A percentile compares a stretch with the other conserved stretches of the same genome.
Evolutionary conservation across 805 yeast species (phyloP).

Genomic region (Schwanniomyces occidentalis): DNA sequence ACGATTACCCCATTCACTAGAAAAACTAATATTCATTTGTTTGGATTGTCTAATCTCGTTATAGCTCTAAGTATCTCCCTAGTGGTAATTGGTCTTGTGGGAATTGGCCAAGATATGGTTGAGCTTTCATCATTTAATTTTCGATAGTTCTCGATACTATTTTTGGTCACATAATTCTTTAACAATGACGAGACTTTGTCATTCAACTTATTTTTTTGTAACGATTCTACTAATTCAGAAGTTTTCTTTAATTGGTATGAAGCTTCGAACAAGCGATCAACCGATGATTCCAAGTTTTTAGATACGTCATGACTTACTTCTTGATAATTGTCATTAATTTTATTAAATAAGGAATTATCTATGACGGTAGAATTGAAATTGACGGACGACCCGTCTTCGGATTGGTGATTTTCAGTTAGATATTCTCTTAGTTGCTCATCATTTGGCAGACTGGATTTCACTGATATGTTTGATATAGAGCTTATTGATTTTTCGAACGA

Average conservation of each 20-base stretch:
- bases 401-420: conserved; percentile 7
- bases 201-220: conserved; percentile 17
- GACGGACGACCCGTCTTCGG: conserved; percentile 6
- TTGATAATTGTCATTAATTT: conserved; percentile 11
- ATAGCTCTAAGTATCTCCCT: conserved; percentile 23
- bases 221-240: conserved; percentile 19
- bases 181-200: conserved; percentile 20
- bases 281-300: conserved; percentile 21
- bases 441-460: conserved; percentile 10
- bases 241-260: conserved; percentile 29
- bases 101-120: conserved; percentile 18
- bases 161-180: conserved; percentile 20
- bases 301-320: conserved; percentile 15
- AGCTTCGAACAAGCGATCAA: conserved; percentile 40
- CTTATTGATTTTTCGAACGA: conserved; percentile 20
- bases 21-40: no score
- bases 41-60: conserved; percentile 15
- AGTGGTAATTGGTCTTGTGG: conserved; percentile 14
- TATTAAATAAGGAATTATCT: conserved; percentile 13
- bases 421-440: conserved; percentile 19
- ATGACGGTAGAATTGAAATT: conserved; percentile 13
- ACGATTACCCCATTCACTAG: no score
- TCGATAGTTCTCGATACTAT: conserved; percentile 11
- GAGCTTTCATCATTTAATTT: background rate
- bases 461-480: conserved; percentile 15